Base-by-base conservation (phyloP, 371 early-diverging fungal genomes). In the Apophysomyces sp. region DNA sequence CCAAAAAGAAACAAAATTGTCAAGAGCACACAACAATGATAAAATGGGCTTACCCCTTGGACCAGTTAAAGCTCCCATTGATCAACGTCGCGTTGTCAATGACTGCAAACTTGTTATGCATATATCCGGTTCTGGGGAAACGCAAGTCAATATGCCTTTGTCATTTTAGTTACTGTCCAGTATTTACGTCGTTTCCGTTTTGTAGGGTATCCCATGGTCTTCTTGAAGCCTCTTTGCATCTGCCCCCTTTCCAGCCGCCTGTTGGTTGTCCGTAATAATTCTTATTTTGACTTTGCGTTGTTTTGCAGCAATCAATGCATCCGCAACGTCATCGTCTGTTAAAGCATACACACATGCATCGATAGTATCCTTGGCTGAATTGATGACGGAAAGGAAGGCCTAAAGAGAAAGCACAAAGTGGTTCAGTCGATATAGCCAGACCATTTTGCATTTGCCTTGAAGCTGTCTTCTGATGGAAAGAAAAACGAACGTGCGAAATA, bases 391-490 rank as follows among this genome's bases (percentile, higher is more conserved):
- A 36, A 84, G 58, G 41, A 89, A 78, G 11, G 81, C 78, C 78
- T 78, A 66, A 29, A 21, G 3, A 13, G 24, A 8, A 39, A 54
- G n/a, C 12, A 57, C 40, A 63, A 58, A 31, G 26, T 16, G 16
- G 18, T 15, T 24, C 29, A 28, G 16, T 15, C 65, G 34, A 34
- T 8, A 34, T 13, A 34, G 34, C 13, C 34, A 34, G 34, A 13
- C 13, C 26, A 9, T 57, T 34, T 34, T 21, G 18, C 27, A 40
- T 60, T 68, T 72, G 73, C 78, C 30, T 72, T 62, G 60, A 86
- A 88, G 66, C 87, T 86, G 26, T 83, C 78, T 63, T 86, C 82
- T 11, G 86, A 85, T 6, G 88, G 89, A 67, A 88, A 88, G 69
- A 88, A 88, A 70, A 77, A 83, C 4, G 89, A 54, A 40, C 69